Percentiles rank a stretch among this genome's conserved stretches.
Evolutionary conservation across 2,329 filamentous ascomycete species (phyloP).

Genomic region (Penicillium sp.): DNA sequence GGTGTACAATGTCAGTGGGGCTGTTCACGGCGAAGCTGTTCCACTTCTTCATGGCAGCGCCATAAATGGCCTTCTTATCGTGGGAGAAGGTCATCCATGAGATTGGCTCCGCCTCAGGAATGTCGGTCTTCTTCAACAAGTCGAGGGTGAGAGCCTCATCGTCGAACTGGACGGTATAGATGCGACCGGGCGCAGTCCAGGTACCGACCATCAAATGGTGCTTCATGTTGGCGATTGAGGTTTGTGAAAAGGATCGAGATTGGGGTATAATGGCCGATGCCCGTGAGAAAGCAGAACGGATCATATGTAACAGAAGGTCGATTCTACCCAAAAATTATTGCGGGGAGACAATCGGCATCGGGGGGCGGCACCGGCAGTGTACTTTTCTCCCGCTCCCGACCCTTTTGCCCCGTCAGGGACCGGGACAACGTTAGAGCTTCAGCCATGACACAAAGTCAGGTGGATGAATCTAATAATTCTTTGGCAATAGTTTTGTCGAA

Average conservation of each 20-base stretch:
- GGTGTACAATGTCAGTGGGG: slow-evolving; percentile 74
- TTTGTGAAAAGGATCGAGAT: slow-evolving; percentile 14
- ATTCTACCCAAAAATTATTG: slow-evolving; percentile 18
- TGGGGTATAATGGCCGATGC: slow-evolving; percentile 8
- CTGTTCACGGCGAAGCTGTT: slow-evolving; percentile 75
- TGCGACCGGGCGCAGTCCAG: slow-evolving; percentile 85
- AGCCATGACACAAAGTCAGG: too few relatives aligned
- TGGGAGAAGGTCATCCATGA: slow-evolving; percentile 96
- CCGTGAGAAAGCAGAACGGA: slow-evolving; percentile 11
- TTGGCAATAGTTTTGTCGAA: too few relatives aligned
- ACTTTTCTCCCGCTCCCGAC: background rate
- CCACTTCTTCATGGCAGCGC: slow-evolving; percentile 93
- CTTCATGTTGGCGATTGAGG: slow-evolving; percentile 59
- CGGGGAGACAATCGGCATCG: slow-evolving; percentile 20
- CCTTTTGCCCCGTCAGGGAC: background rate
- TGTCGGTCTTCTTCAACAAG: slow-evolving; percentile 77
- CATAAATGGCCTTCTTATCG: slow-evolving; percentile 80
- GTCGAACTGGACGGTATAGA: slow-evolving; percentile 87
- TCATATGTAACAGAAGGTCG: slow-evolving; percentile 14
- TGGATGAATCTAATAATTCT: too few relatives aligned
- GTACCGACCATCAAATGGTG: slow-evolving; percentile 92
- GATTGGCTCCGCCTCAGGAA: slow-evolving; percentile 81
- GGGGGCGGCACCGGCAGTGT: slow-evolving; percentile 18
- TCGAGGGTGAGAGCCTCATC: slow-evolving; percentile 74
- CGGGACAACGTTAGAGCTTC: too few relatives aligned